phyloP scores from a whole-genome alignment of 2,329 filamentous ascomycete genomes.

The Alternaria triticina region DNA sequence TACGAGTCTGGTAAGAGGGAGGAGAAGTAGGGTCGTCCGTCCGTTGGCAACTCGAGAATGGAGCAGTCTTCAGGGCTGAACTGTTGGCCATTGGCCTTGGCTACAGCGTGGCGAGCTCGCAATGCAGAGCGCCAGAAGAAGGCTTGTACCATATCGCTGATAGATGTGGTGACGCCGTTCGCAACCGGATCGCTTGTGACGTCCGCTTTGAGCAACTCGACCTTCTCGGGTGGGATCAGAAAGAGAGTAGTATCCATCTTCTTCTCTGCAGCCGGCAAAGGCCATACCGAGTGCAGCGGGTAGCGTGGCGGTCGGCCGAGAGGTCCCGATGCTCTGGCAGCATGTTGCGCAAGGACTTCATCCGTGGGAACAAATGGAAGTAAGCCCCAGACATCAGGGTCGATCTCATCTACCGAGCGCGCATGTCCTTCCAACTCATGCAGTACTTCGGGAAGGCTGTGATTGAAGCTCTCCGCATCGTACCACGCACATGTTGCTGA shows the following conservation, averaged over 20 bases:
- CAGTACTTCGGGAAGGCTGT: conserved; percentile 29
- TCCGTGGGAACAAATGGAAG: conserved; percentile 25
- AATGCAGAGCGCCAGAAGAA: conserved; percentile 51
- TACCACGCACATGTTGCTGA: conserved; percentile 29
- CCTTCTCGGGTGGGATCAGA: conserved; percentile 38
- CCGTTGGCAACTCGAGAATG: conserved; percentile 44
- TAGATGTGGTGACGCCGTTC: conserved; percentile 34
- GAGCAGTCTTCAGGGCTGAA: conserved; percentile 18
- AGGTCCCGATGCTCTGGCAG: neutral
- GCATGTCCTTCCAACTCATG: conserved; percentile 23
- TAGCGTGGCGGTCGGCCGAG: conserved; percentile 26
- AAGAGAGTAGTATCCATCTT: conserved; percentile 41
- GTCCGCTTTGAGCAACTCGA: conserved; percentile 38
- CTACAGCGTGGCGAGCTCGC: conserved; percentile 45
- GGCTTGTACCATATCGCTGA: conserved; percentile 51
- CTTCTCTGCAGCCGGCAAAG: conserved; percentile 34
- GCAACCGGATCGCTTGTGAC: conserved; percentile 28
- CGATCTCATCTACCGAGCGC: conserved; percentile 19
- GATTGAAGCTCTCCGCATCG: conserved; percentile 30
- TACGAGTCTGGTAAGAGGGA: conserved; percentile 31
- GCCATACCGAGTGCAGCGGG: conserved; percentile 37
- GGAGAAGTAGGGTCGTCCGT: conserved; percentile 38
- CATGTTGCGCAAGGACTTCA: conserved; percentile 5
- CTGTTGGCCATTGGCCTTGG: conserved; percentile 19
- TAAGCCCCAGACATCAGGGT: conserved; percentile 24